Evolutionary conservation across 1,284 basidiomycete species (phyloP).

Genomic region (Erythrobasidium hasegawianum): DNA sequence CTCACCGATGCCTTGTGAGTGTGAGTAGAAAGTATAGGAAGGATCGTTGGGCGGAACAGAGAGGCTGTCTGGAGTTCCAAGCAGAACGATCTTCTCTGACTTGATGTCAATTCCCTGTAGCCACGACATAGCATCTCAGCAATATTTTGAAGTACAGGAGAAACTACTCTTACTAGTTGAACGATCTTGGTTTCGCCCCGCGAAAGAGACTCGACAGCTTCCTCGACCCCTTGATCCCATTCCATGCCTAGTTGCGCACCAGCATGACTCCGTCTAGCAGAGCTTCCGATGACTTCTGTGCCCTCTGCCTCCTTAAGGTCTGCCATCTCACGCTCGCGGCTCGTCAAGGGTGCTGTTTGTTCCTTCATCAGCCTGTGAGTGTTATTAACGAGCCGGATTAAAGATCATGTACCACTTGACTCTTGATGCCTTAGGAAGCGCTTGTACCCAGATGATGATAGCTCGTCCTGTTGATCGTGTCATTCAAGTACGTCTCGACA

Average conservation of each 20-base stretch:
- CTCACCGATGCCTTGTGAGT: constrained; percentile 20
- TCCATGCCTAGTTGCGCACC: constrained; percentile 24
- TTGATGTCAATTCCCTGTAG: constrained; percentile 24
- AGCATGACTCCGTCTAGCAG: neutral
- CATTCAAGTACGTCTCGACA: no score
- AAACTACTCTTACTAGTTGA: constrained; percentile 2
- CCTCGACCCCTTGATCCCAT: constrained; percentile 9
- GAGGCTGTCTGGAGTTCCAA: neutral
- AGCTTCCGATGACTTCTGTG: constrained; percentile 1
- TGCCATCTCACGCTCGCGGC: constrained; percentile 30
- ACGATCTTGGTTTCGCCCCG: constrained; percentile 2
- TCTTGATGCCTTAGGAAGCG: constrained; percentile 27
- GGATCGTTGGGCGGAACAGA: constrained; percentile 8
- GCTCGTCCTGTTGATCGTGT: constrained; percentile 33
- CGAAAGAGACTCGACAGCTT: constrained; percentile 1
- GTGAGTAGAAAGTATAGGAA: constrained; percentile 26
- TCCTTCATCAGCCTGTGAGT: neutral
- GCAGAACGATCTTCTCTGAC: constrained; percentile 15
- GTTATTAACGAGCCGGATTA: neutral
- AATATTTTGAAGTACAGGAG: neutral
- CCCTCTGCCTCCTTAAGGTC: constrained; percentile 26
- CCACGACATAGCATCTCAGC: neutral
- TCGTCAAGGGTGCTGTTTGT: constrained; percentile 22
- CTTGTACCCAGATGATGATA: constrained; percentile 12
- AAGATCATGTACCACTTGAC: neutral